Evolutionary conservation across 225 moss, liverwort and hornwort species (phyloP).

Genomic region (Neckera pumila): DNA sequence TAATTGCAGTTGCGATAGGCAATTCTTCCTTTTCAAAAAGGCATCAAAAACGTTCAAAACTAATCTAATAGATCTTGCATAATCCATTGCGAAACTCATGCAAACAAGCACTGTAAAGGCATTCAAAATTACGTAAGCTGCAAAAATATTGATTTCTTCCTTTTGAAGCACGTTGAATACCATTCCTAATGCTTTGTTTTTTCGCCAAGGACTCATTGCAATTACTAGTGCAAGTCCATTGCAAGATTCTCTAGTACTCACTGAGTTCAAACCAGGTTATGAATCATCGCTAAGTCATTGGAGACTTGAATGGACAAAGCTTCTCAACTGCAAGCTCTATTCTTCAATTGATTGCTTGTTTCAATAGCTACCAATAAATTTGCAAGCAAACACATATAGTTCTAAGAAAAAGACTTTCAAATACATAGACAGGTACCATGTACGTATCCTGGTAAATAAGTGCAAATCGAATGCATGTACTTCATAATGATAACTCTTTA

Average conservation of each 20-base stretch:
- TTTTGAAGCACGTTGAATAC: background rate
- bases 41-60: background rate
- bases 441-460: too few relatives aligned
- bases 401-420: too few relatives aligned
- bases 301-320: background rate
- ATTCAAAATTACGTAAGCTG: background rate
- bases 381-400: background rate
- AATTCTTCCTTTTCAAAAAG: background rate
- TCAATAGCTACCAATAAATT: background rate
- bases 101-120: background rate
- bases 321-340: background rate
- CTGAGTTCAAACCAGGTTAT: too few relatives aligned
- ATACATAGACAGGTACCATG: too few relatives aligned
- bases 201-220: background rate
- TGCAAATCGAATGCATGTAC: too few relatives aligned
- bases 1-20: too few relatives aligned
- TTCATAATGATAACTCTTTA: too few relatives aligned
- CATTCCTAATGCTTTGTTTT: background rate
- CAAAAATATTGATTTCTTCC: background rate
- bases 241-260: background rate
- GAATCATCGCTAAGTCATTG: background rate
- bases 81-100: background rate
- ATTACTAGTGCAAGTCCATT: background rate
- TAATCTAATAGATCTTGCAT: background rate
- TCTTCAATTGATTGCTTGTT: background rate